Evolutionary conservation across 2,329 filamentous ascomycete genomes (phyloP).

Genomic region (Lachnellula hyalina): DNA sequence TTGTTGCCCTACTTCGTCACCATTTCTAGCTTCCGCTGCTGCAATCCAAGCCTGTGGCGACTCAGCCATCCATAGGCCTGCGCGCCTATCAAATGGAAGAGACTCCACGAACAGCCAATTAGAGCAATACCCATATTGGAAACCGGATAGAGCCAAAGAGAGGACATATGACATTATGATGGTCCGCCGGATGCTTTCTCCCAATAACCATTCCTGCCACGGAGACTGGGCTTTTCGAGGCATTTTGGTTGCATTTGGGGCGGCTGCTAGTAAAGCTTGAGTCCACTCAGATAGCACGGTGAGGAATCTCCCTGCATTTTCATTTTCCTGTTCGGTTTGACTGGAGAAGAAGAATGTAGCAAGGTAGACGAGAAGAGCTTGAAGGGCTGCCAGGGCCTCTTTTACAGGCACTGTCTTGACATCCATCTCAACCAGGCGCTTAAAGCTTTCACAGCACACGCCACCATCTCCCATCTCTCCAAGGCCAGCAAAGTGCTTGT

Average conservation of each 20-base stretch:
- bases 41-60: conserved; percentile 11
- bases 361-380: conserved; percentile 8
- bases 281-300: conserved; percentile 8
- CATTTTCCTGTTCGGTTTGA: conserved; percentile 1
- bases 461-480: neutral
- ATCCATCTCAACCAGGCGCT: conserved; percentile 3
- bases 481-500: neutral
- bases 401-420: conserved; percentile 3
- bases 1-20: conserved; percentile 5
- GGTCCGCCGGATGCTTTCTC: conserved; percentile 10
- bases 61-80: conserved; percentile 10
- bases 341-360: conserved; percentile 2
- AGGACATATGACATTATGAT: conserved; percentile 10
- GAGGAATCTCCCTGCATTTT: neutral
- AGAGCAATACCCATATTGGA: conserved; percentile 11
- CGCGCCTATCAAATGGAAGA: conserved; percentile 9
- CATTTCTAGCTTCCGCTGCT: conserved; percentile 2
- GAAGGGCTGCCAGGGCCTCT: conserved; percentile 6
- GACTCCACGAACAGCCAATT: conserved; percentile 13
- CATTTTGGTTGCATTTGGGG: neutral
- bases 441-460: conserved; percentile 1
- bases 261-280: conserved; percentile 6
- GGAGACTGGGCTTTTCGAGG: conserved; percentile 5
- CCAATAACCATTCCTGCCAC: conserved; percentile 11
- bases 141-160: conserved; percentile 1